Evolutionary conservation across 139 green algal species (phyloP).

Genomic region (Coelastrella sp.): DNA sequence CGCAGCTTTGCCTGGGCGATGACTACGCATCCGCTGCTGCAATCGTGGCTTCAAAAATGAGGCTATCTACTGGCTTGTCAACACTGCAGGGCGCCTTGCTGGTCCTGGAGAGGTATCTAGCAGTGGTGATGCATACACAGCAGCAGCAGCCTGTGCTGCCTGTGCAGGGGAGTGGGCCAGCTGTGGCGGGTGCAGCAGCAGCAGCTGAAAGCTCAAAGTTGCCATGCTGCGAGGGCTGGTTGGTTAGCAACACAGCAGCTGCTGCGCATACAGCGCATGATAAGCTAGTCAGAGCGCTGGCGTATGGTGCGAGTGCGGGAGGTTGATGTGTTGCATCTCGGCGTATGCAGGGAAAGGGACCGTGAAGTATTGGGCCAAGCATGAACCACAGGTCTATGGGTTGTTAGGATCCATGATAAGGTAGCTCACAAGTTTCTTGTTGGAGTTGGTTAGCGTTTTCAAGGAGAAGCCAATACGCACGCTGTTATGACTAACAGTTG

Average conservation of each 20-base stretch:
- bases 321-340: not conserved
- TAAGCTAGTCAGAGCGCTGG: slow-evolving; percentile 14
- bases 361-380: no score
- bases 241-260: slow-evolving; percentile 1
- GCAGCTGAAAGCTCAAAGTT: not conserved
- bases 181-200: not conserved
- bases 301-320: not conserved
- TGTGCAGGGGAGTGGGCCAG: not conserved
- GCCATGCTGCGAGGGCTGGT: slow-evolving; percentile 21
- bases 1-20: slow-evolving; percentile 30
- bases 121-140: slow-evolving; percentile 13
- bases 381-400: no score
- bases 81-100: not conserved
- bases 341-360: not conserved
- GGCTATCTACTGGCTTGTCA: not conserved
- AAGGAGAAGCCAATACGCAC: not conserved
- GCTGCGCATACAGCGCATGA: slow-evolving; percentile 15
- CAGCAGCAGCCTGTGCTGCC: not conserved
- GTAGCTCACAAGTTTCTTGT: no score
- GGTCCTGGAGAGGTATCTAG: slow-evolving; percentile 31
- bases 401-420: no score
- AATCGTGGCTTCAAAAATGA: not conserved
- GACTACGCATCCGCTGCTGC: slow-evolving; percentile 21
- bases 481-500: not conserved
- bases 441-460: not conserved